Evolutionary conservation across 2,329 filamentous ascomycete species (phyloP), one percentile per base, ranked within the genome.

Genomic region (Macrophomina phaseolina): DNA sequence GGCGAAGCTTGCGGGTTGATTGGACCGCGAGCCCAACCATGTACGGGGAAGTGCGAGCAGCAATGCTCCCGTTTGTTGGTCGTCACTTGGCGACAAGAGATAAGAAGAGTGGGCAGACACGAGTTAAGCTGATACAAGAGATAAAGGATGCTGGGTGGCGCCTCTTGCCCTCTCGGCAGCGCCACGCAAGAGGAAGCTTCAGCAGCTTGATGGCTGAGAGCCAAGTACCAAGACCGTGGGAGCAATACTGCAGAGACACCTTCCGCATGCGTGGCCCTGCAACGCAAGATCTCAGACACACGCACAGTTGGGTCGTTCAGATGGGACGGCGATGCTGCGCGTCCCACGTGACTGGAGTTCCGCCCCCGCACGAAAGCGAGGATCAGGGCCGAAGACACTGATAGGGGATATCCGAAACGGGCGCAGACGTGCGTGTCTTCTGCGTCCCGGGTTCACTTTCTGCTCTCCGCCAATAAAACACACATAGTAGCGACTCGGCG

Each of bases 91-190:
- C 32, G 36, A 36, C 32, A 12, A 49, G 45, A 62, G 58, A 62
- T 62, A 62, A 62, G 58, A 62, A 49, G 45, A 49, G 58, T 62
- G 58, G 42, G 58, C 58, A 62, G 42, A 23, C 56, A 61, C 30
- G 40, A 36, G 42, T 61, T 18, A 61, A 46, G 56, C 56, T 61
- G 56, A 61, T 28, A 62, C 42, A 62, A 38, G 42, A 62, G 58
- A 62, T 62, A 62, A 62, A 62, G 58, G 45, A 58, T 46, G 45
- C 45, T 48, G 42, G 40, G 56, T 30, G 42, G 42, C 56, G 56
- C 56, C 16, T 61, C 58, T 62, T 62, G 58, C 32, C 30, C 16
- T 62, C 42, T 49, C 58, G 58, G 58, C 30, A 28, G 8, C 3
- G 45, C 42, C 58, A 62, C 58, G 16, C 42, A 49, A 49, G 42